phyloP scores from a whole-genome alignment of 306 rosid species.

The Vicia sativa region DNA sequence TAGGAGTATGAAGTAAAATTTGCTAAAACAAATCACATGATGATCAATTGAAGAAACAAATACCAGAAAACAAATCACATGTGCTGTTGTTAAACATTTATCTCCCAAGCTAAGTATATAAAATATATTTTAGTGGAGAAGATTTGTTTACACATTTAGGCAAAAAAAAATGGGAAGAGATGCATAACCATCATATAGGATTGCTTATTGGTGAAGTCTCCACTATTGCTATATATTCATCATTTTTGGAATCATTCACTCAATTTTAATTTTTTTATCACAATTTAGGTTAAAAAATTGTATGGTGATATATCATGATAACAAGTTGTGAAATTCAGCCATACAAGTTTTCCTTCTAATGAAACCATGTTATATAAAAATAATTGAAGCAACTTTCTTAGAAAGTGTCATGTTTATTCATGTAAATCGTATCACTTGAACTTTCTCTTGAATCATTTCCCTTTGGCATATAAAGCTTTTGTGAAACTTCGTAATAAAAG shows the following conservation, averaged over 20 bases:
- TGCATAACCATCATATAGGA: not conserved
- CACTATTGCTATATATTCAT: not conserved
- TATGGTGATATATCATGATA: not conserved
- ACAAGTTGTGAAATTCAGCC: not conserved
- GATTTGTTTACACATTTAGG: too few relatives aligned
- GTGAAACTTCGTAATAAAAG: not conserved
- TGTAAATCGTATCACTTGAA: conserved; percentile 16
- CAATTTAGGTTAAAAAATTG: not conserved
- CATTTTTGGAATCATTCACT: not conserved
- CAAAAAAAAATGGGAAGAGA: too few relatives aligned
- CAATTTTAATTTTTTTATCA: not conserved
- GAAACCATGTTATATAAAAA: conserved; percentile 1
- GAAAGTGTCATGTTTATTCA: conserved; percentile 6
- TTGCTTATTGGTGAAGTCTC: conserved; percentile 18
- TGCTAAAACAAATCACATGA: too few relatives aligned
- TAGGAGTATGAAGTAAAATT: too few relatives aligned
- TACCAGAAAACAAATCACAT: too few relatives aligned
- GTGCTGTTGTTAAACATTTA: too few relatives aligned
- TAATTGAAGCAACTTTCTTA: conserved; percentile 1
- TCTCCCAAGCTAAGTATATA: not conserved
- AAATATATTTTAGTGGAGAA: not conserved
- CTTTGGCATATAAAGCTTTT: not conserved
- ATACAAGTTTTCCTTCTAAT: not conserved
- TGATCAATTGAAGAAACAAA: too few relatives aligned
- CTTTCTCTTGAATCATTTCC: not conserved